Base-by-base conservation (phyloP, 768 basidiomycete species). In the Astraeus odoratus region DNA sequence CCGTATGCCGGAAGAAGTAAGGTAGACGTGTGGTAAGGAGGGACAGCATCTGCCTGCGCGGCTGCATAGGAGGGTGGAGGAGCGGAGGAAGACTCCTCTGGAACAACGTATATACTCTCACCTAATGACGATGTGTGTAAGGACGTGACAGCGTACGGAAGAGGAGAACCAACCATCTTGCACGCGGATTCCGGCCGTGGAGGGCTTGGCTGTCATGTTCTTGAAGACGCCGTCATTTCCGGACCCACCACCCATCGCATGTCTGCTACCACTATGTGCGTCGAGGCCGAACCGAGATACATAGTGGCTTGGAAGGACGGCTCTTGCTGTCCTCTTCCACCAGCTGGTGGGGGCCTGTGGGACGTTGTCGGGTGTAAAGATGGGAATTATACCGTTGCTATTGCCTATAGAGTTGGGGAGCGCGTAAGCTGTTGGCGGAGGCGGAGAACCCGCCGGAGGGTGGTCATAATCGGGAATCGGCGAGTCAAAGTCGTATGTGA, bases 1-100 rank as follows among this genome's bases (percentile, higher is more conserved):
- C 44, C 34, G 8, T 52, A 50, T 3, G 63, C 53, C 8, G 94
- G 92, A 6, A 94, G 83, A 60, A 97, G 89, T n/a, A 98, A 80
- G 2, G 91, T 94, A 2, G 91, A 96, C 54, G 97, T 95, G 81
- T 92, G 97, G 66, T 99, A 99, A 1, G 93, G 88, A 4, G 96
- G 96, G 6, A 92, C 93, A n/a, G 91, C 81, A 64, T 99, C 96
- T 13, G 87, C 82, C 59, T 94, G 83, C 8, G 96, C 96, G 24
- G 81, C 74, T 12, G 89, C 83, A 63, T 99, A 98, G 7, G 94
- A 86, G 1, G 96, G 96, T 4, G 94, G 92, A 0, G 83, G 81
- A 47, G 94, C 85, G 46, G 84, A 80, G 54, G 86, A 78, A 6
- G 78, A 66, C 40, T 91, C 86, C 63, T 97, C 93, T 6, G 92